Evolutionary conservation across 495 filamentous ascomycete genomes (phyloP), one percentile per base, ranked within the genome.

Genomic region (Aspergillus ostianus): DNA sequence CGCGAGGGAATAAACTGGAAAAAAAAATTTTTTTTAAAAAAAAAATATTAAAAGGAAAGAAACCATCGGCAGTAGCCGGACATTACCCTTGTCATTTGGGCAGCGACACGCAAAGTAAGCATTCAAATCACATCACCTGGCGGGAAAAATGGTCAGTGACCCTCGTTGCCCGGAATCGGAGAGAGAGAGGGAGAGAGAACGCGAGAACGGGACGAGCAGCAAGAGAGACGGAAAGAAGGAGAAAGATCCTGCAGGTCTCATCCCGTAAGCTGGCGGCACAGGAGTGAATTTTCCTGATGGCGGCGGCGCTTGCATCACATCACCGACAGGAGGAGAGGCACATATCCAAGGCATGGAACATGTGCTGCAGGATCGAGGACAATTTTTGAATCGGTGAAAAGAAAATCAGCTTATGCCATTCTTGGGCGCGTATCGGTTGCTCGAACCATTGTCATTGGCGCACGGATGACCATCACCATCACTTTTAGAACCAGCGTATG

Each of bases 81-180:
- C 55, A 64, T 29, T 51, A 59, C 49, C 62, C 64, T 58, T 52
- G 64, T 65, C 59, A 41, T 55, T 56, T 64, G 66, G 67, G 67
- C 67, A 65, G 64, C 67, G 61, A 70, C 59, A 54, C 20, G 23
- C 56, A 65, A 55, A 60, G 60, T 62, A 63, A 58, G 60, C 51
- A 59, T 61, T 21, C 47, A 61, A 36, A 53, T 56, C 56, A 53
- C 46, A 21, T 54, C 41, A 21, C 32, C 61, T 51, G 41, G 47
- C 18, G 30, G 41, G 53, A 26, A 15, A 48, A 41, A 41, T 17
- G 23, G 13, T 41, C 36, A 41, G 36, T 15, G 36, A 17, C 36
- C 36, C 13, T 17, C 13, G 10, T 41, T 41, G 36, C 13, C 36
- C 36, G 36, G 36, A 41, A 41, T 41, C 36, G 36, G 36, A 41